Evolutionary conservation across 495 filamentous ascomycete genomes (phyloP).

Genomic region (Penicillium maclennaniae): DNA sequence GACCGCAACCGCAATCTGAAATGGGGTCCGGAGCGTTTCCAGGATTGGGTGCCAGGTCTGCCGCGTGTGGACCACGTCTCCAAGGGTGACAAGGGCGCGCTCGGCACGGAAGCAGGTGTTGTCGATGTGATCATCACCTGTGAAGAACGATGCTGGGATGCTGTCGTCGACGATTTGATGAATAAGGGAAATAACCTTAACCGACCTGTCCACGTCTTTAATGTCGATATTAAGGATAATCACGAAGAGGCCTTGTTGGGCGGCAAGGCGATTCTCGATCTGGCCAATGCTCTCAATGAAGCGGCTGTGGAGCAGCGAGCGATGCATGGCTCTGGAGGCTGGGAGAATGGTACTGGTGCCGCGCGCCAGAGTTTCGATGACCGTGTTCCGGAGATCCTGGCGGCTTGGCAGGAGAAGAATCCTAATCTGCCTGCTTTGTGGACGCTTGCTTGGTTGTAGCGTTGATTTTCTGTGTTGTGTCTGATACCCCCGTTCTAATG

Average conservation of each 20-base stretch:
- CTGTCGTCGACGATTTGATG: conserved; percentile 90
- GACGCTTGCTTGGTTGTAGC: conserved; percentile 91
- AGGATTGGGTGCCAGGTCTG: conserved; percentile 89
- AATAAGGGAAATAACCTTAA: conserved; percentile 80
- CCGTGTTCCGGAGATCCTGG: conserved; percentile 86
- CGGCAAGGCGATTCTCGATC: conserved; percentile 85
- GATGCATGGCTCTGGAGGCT: conserved; percentile 55
- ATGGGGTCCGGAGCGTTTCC: conserved; percentile 94
- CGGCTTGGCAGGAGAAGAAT: conserved; percentile 95
- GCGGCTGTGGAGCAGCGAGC: conserved; percentile 74
- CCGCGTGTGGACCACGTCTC: conserved; percentile 62
- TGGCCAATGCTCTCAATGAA: conserved; percentile 82
- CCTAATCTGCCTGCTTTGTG: conserved; percentile 86
- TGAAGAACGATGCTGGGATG: conserved; percentile 98
- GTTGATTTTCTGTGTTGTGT: background rate
- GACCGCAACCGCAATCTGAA: conserved; percentile 89
- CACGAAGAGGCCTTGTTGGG: conserved; percentile 93
- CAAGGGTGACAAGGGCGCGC: conserved; percentile 62
- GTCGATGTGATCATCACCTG: conserved; percentile 97
- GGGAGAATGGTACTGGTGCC: conserved; percentile 64
- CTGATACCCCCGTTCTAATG: conserved; percentile 6
- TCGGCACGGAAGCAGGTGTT: conserved; percentile 83
- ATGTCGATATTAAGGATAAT: conserved; percentile 97
- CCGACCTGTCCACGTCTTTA: conserved; percentile 92
- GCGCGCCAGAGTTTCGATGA: conserved; percentile 82